Base-by-base conservation (phyloP, 208 protist genomes). In the Porcisia hertigi region DNA sequence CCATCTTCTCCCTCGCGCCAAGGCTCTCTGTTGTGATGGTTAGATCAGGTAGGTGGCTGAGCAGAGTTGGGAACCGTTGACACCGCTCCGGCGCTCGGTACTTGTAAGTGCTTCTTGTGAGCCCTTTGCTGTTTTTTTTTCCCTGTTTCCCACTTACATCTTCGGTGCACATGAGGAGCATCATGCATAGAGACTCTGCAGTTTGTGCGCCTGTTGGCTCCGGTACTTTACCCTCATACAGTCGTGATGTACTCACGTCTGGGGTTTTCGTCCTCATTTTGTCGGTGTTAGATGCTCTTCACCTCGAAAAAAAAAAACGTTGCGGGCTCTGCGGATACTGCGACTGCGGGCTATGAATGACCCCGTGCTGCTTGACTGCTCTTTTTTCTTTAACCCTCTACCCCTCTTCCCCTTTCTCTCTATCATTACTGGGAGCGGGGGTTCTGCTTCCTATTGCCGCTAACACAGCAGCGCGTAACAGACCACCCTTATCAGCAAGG, bases 371-470 rank as follows among this genome's bases (percentile, higher is more conserved):
- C 7, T 49, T 49, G 4, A 49, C 20, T 12, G 25, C 25, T 57
- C 14, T 36, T 43, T 66, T 79, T 58, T 59, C 74, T 72, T 63
- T 70, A 36, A 69, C 47, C 34, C 64, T 57, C 47, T 57, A 20
- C 2, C 16, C 45, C 36, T 36, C 16, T 11, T 7, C 30, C n/a
- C 2, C 16, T 23, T 43, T 36, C 30, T 1, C 2, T 30, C 34
- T 7, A 25, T 65, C 36, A 11, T 23, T 0, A 12, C 36, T 14
- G 63, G 30, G 30, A 0, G 1, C 20, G 41, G 23, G 43, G 11
- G 5, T 20, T 34, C 11, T 67, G 1, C 63, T 1, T 34, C 23
- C 18, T 34, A 39, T 39, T 14, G 16, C 18, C 36, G 12, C 36
- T 5, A 65, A 25, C 12, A 18, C 30, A 30, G 30, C 30, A 30